Base-by-base conservation (phyloP, 331 rosid genomes). In the Pyracantha coccinea region DNA sequence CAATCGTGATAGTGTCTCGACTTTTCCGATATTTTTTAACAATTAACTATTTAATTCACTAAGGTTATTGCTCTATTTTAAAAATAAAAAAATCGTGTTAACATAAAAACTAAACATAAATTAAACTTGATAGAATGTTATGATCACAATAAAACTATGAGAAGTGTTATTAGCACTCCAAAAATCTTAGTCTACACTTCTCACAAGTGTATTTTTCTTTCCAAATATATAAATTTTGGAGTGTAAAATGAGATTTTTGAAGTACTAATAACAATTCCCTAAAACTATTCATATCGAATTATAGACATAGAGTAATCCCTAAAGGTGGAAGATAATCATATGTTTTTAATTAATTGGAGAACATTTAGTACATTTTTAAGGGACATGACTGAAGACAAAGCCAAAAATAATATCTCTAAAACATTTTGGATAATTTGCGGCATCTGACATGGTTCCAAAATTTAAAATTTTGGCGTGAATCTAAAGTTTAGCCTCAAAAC, bases 401-500 rank as follows among this genome's bases (percentile, higher is more conserved):
- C 29, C 50, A 70, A 53, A 27, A n/a, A 3, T n/a, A 53, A 29
- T 2, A 53, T 16, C 14, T 38, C 45, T 38, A 38, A 38, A 38
- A 38, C 14, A 38, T 38, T 11, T 35, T 38, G 14, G 45, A 38
- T 38, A 38, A 38, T 38, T 38, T 38, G 24, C 35, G 77, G 31
- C 73, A 71, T 71, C 67, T 79, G 70, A 31, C 55, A 57, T 27
- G 23, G 75, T 54, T 74, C 57, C 71, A 61, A 60, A 60, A 17
- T 27, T 29, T 5, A 20, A 8, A 35, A 4, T 6, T n/a, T 72
- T 64, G 62, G 38, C 63, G 10, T 24, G 59, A 29, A 11, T 2
- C 28, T 0, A n/a, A 7, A 3, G 1, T 4, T 29, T n/a, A 19
- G 55, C 63, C 29, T 15, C n/a, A 52, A 29, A 66, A 72, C 41